A percentile compares a stretch with the other conserved stretches of the same genome.
phyloP scores from a whole-genome alignment of 1,284 basidiomycete genomes.

The Cutaneotrichosporon cavernicola region DNA sequence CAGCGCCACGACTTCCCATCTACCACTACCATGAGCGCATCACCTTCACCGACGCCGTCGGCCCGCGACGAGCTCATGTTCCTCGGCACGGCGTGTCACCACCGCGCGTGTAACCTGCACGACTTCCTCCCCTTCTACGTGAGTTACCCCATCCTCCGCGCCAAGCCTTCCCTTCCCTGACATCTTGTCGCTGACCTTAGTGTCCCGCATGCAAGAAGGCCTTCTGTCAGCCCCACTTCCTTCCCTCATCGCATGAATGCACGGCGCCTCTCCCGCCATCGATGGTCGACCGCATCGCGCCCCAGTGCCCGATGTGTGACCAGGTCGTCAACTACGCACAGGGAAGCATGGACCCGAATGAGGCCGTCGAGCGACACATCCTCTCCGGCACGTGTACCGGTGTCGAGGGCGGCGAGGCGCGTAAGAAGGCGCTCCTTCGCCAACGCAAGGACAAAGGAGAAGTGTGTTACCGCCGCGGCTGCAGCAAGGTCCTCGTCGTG shows the following conservation, averaged over 20 bases:
- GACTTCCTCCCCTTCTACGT: conserved; percentile 53
- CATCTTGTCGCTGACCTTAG: conserved; percentile 25
- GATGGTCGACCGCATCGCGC: conserved; percentile 51
- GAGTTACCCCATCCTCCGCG: conserved; percentile 20
- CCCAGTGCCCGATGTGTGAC: conserved; percentile 50
- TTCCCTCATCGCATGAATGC: conserved; percentile 47
- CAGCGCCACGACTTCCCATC: neutral
- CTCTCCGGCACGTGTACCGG: conserved; percentile 42
- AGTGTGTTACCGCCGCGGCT: conserved; percentile 48
- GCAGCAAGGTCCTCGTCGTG: conserved; percentile 48
- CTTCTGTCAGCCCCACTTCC: conserved; percentile 52
- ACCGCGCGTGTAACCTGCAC: conserved; percentile 49
- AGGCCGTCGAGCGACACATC: conserved; percentile 51
- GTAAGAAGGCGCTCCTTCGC: conserved; percentile 40
- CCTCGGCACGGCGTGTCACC: conserved; percentile 49
- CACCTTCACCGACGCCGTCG: conserved; percentile 19
- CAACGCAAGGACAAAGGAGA: conserved; percentile 46
- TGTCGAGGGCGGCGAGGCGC: conserved; percentile 46
- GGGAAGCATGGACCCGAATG: conserved; percentile 37
- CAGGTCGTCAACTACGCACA: conserved; percentile 41
- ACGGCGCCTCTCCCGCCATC: conserved; percentile 45
- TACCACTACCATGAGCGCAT: conserved; percentile 16
- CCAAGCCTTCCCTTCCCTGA: neutral
- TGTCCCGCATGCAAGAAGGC: conserved; percentile 51
- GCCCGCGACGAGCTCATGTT: conserved; percentile 47